phyloP scores from a whole-genome alignment of 192 early-diverging fungal genomes.

The Entomortierella lignicola region DNA sequence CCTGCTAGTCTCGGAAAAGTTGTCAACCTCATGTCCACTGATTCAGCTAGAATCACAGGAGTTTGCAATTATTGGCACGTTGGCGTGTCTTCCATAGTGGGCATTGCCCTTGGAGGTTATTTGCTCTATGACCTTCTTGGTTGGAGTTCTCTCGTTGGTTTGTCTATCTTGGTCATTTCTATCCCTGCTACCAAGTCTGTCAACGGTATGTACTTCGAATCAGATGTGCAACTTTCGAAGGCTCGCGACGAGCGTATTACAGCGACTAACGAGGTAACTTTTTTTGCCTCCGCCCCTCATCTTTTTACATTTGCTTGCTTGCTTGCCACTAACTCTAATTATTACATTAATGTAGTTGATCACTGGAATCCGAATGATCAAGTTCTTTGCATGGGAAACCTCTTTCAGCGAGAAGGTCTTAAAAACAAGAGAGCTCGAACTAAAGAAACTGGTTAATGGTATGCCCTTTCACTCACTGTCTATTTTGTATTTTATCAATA shows the following conservation, averaged over 20 bases:
- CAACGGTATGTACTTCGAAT: conserved; percentile 41
- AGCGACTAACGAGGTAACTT: conserved; percentile 75
- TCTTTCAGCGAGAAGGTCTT: conserved; percentile 72
- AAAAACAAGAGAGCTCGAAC: conserved; percentile 59
- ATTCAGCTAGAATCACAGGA: conserved; percentile 71
- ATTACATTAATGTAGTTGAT: too few relatives aligned
- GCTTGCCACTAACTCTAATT: too few relatives aligned
- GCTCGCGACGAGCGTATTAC: conserved; percentile 73
- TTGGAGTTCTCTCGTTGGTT: conserved; percentile 79
- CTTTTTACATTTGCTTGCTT: too few relatives aligned
- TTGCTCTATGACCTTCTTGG: conserved; percentile 86
- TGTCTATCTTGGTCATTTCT: conserved; percentile 67
- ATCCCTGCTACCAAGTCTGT: conserved; percentile 50
- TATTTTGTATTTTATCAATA: neutral
- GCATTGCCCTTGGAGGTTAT: conserved; percentile 71
- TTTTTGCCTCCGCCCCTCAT: too few relatives aligned
- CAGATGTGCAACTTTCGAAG: conserved; percentile 66
- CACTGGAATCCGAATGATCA: conserved; percentile 90
- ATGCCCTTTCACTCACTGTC: neutral
- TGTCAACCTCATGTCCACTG: conserved; percentile 80
- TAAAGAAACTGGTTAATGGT: conserved; percentile 60
- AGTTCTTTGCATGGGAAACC: conserved; percentile 86
- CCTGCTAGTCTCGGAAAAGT: conserved; percentile 70
- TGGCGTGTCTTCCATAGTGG: conserved; percentile 68
- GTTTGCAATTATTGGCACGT: conserved; percentile 63